Evolutionary conservation across 768 basidiomycete genomes (phyloP).

Genomic region (Kwoniella heveanensis): DNA sequence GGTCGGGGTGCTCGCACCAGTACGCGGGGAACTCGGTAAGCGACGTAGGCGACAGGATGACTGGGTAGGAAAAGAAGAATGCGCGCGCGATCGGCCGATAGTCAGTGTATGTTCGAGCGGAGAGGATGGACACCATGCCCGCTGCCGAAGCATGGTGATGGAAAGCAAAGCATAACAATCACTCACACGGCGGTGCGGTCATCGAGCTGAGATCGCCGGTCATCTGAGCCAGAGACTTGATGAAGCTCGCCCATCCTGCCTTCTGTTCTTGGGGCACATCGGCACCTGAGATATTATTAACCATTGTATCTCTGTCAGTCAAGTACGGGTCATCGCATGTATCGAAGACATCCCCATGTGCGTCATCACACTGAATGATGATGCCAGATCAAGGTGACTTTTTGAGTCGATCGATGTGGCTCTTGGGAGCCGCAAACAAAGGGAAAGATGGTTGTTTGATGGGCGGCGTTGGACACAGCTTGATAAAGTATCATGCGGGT

Average conservation of each 20-base stretch:
- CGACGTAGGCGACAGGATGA: constrained; percentile 88
- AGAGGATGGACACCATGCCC: no score
- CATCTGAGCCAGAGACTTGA: constrained; percentile 82
- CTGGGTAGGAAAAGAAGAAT: no score
- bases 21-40: constrained; percentile 94
- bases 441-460: neutral
- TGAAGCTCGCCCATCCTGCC: constrained; percentile 82
- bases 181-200: constrained; percentile 58
- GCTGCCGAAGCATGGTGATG: no score
- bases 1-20: constrained; percentile 91
- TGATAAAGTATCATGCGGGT: neutral
- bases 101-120: neutral
- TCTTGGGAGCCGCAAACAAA: neutral
- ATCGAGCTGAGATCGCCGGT: constrained; percentile 77
- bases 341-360: no score
- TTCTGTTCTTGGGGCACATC: constrained; percentile 80
- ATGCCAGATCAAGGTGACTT: no score
- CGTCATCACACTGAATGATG: no score
- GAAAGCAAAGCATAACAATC: neutral
- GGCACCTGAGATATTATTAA: constrained; percentile 37
- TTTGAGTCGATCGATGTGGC: neutral
- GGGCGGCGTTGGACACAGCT: neutral
- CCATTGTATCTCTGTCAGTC: neutral
- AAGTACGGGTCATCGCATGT: neutral
- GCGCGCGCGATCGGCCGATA: neutral